Conservation (phyloP, 495 filamentous ascomycete species). For the Physcia stellaris region DNA sequence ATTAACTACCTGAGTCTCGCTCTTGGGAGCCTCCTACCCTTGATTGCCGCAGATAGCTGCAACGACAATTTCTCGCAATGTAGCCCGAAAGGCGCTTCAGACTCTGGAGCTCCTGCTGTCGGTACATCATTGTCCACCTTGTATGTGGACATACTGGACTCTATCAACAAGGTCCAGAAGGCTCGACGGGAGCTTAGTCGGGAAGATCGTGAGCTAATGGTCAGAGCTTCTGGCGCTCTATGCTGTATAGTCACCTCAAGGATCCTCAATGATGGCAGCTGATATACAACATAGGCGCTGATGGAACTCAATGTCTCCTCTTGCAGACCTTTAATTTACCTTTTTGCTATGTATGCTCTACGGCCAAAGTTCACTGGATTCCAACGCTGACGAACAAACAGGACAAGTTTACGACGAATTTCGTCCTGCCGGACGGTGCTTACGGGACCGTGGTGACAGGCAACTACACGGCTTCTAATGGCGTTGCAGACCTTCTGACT, state of each 20-base stretch:
- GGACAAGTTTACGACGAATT: conserved; percentile 31
- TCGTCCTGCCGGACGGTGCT: conserved; percentile 25
- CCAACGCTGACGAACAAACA: conserved; percentile 9
- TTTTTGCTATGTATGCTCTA: conserved; percentile 20
- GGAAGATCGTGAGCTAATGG: no score
- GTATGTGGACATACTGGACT: conserved; percentile 17
- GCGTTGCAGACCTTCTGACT: conserved; percentile 21
- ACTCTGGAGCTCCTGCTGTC: conserved; percentile 14
- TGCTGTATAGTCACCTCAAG: no score
- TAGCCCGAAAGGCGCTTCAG: conserved; percentile 16
- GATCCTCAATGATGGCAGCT: background rate
- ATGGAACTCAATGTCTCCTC: conserved; percentile 18
- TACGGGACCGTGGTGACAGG: conserved; percentile 24
- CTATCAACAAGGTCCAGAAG: conserved; percentile 16
- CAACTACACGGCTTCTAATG: conserved; percentile 17
- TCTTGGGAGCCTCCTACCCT: no score
- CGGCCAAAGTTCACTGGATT: background rate
- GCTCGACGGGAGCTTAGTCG: no score
- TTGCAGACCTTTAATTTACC: conserved; percentile 17
- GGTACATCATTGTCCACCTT: conserved; percentile 15
- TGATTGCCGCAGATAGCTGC: conserved; percentile 8
- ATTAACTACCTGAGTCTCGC: no score
- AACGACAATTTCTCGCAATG: conserved; percentile 8
- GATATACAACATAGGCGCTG: conserved; percentile 9
- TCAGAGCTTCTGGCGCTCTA: no score